Evolutionary conservation across 2,329 filamentous ascomycete species (phyloP), one percentile per base, ranked within the genome.

Genomic region (Sclerotinia trifoliorum): DNA sequence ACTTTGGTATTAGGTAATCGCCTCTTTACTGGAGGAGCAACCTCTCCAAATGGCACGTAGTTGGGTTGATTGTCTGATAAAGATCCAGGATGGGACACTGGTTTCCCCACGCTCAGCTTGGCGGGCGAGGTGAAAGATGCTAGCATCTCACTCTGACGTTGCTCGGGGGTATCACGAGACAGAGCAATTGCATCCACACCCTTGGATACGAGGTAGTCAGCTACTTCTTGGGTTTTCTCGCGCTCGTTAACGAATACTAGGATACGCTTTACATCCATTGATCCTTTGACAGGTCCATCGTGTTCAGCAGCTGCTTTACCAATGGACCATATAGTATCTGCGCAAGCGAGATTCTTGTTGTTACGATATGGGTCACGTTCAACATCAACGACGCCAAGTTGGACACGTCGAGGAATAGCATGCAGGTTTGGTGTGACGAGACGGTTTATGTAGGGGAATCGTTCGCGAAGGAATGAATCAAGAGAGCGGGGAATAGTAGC

Each of bases 201-300:
- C 81, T 97, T 97, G 63, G 86, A 86, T 17, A 83, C 81, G 0
- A 99, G 87, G 78, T 91, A 99, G 1, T 88, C 81, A 17, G 94
- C 89, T 0, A 99, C 84, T 75, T 94, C 88, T 68, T 90, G 86
- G 0, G 94, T 92, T 77, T 92, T 93, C 77, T 97, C 93, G 48
- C 95, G 90, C 82, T 98, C 93, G 79, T 98, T 98, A 78, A 98
- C 94, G 75, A 98, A 98, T 3, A 98, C 93, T 68, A 98, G 87
- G 75, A 99, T 90, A 71, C 92, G 90, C 78, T 95, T 95, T 32
- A 92, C 84, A 69, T 91, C 88, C 5, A 89, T 80, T 61, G 84
- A 81, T 52, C 82, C 85, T 65, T 85, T 84, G 39, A 81, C 80
- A 35, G 80, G 77, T 5, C 85, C 85, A 67, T 90, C 86, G 71